These are phyloP conservation scores for Discostella stelligera DNA, from an alignment of 352 stramenopile species.

Conservation along the genomic window DNA sequence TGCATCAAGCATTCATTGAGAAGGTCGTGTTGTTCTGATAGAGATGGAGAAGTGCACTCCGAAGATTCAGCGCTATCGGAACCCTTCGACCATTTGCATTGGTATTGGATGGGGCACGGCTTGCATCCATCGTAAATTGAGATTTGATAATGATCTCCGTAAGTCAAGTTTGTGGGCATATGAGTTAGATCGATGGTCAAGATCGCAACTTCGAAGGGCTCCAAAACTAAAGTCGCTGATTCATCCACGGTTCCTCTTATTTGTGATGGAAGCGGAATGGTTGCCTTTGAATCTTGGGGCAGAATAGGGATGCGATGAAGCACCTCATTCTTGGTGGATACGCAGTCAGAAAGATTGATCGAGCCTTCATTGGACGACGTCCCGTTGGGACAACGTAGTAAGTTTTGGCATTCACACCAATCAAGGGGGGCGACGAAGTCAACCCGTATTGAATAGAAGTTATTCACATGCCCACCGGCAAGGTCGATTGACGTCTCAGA, in stretches of 20 bases:
- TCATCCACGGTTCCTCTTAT: slow-evolving; percentile 46
- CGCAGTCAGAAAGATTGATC: slow-evolving; percentile 86
- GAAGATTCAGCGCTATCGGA: slow-evolving; percentile 49
- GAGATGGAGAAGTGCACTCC: slow-evolving; percentile 81
- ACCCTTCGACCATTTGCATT: slow-evolving; percentile 77
- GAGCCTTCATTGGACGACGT: slow-evolving; percentile 84
- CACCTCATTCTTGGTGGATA: slow-evolving; percentile 86
- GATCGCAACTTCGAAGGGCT: slow-evolving; percentile 88
- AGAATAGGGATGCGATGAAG: slow-evolving; percentile 87
- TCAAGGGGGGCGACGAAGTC: slow-evolving; percentile 84
- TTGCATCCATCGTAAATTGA: slow-evolving; percentile 93
- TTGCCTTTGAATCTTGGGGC: slow-evolving; percentile 52
- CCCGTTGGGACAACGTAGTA: slow-evolving; percentile 93
- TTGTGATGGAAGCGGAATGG: slow-evolving; percentile 22
- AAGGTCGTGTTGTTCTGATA: slow-evolving; percentile 56
- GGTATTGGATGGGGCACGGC: slow-evolving; percentile 91
- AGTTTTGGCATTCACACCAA: slow-evolving; percentile 89
- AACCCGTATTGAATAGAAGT: slow-evolving; percentile 19
- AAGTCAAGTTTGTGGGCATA: slow-evolving; percentile 92
- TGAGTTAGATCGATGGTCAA: slow-evolving; percentile 91
- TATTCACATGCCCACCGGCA: slow-evolving; percentile 14
- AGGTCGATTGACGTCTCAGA: slow-evolving; percentile 35
- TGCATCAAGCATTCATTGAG: slow-evolving; percentile 78
- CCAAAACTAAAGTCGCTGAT: slow-evolving; percentile 75
- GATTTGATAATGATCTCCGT: slow-evolving; percentile 93